phyloP scores from a whole-genome alignment of 805 yeast genomes.

The Pichia deserticola region DNA sequence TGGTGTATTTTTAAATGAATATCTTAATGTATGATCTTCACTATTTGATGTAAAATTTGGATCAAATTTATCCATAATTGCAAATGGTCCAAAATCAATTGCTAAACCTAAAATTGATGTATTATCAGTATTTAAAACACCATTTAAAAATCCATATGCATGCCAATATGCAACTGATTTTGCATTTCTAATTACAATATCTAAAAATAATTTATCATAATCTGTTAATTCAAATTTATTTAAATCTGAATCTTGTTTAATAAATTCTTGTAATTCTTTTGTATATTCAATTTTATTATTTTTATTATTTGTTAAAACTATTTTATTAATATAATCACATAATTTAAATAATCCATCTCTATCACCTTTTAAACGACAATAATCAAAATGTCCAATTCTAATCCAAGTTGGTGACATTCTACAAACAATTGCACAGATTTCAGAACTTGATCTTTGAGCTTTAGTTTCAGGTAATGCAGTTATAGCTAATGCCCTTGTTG shows the following conservation, averaged over 20 bases:
- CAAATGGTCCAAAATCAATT: slow-evolving; percentile 92
- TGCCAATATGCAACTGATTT: slow-evolving; percentile 78
- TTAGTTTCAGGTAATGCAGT: slow-evolving; percentile 64
- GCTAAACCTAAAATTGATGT: slow-evolving; percentile 84
- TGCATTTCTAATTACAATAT: slow-evolving; percentile 69
- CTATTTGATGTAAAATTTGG: slow-evolving; percentile 84
- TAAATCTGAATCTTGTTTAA: slow-evolving; percentile 22
- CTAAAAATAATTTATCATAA: slow-evolving; percentile 67
- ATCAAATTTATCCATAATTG: slow-evolving; percentile 79
- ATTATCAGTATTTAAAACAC: slow-evolving; percentile 91
- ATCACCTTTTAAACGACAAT: slow-evolving; percentile 69
- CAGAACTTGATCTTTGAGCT: slow-evolving; percentile 67
- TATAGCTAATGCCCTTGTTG: slow-evolving; percentile 76
- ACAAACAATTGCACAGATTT: slow-evolving; percentile 77
- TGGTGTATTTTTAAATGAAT: slow-evolving; percentile 80
- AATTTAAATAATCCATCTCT: slow-evolving; percentile 52
- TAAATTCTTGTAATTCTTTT: slow-evolving; percentile 14
- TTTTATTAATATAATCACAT: slow-evolving; percentile 64
- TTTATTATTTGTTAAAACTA: slow-evolving; percentile 39
- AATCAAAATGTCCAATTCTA: slow-evolving; percentile 81
- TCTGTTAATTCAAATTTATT: slow-evolving; percentile 34
- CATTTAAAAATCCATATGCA: slow-evolving; percentile 86
- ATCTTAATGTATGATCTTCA: slow-evolving; percentile 67
- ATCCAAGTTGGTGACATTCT: slow-evolving; percentile 85
- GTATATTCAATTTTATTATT: slow-evolving; percentile 17